Percentiles rank a stretch among this genome's conserved stretches.
Evolutionary conservation across 345 rosid species (phyloP).

Genomic region (Combretum micranthum): DNA sequence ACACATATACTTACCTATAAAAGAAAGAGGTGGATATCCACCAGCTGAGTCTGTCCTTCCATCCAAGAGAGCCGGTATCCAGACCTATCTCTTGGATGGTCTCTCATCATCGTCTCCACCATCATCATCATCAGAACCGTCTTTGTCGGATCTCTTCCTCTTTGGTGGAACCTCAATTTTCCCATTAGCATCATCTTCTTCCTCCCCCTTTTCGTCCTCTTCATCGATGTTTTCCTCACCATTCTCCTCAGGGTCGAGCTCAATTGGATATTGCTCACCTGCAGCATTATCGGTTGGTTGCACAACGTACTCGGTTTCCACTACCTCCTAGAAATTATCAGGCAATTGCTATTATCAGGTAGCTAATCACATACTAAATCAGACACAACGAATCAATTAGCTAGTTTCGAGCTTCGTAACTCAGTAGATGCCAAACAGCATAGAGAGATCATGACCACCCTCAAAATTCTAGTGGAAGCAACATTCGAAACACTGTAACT

Average conservation of each 20-base stretch:
- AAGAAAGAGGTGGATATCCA: not conserved
- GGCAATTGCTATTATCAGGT: too few relatives aligned
- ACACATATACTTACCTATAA: too few relatives aligned
- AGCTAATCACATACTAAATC: too few relatives aligned
- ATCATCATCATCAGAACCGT: slow-evolving; percentile 2
- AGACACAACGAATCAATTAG: too few relatives aligned
- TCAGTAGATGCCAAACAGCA: too few relatives aligned
- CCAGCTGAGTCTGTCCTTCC: not conserved
- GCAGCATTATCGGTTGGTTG: slow-evolving; percentile 54
- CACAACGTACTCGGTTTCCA: slow-evolving; percentile 66
- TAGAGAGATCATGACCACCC: too few relatives aligned
- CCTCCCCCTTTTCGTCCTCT: slow-evolving; percentile 43
- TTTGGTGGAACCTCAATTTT: slow-evolving; percentile 11
- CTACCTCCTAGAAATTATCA: slow-evolving; percentile 38
- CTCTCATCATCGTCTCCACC: slow-evolving; percentile 7
- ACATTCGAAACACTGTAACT: too few relatives aligned
- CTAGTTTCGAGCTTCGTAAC: too few relatives aligned
- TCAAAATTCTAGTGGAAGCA: too few relatives aligned
- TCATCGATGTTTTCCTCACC: slow-evolving; percentile 42
- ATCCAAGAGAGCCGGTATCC: not conserved
- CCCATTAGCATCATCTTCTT: slow-evolving; percentile 33
- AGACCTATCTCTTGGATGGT: slow-evolving; percentile 5
- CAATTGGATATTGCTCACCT: slow-evolving; percentile 80
- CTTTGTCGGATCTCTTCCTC: slow-evolving; percentile 10
- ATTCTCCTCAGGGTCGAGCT: slow-evolving; percentile 57